phyloP scores from a whole-genome alignment of 345 rosid species.

The Aquilaria malaccensis region DNA sequence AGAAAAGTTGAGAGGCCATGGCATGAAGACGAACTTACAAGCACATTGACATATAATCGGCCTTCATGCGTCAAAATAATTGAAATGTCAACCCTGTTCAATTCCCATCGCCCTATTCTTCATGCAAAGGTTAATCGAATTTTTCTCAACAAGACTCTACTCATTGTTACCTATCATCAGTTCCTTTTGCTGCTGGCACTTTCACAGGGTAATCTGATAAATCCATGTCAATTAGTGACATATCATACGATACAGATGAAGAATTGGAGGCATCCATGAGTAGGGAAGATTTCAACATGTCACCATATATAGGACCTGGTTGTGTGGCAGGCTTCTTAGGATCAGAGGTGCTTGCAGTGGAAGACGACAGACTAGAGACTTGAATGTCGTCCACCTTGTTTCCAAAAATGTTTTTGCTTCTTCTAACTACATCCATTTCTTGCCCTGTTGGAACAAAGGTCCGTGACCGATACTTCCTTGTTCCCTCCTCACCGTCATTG shows the following conservation, averaged over 20 bases:
- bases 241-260: slow-evolving; percentile 49
- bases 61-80: no score
- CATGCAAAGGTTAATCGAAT: no score
- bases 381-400: slow-evolving; percentile 78
- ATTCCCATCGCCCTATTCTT: no score
- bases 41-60: no score
- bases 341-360: slow-evolving; percentile 41
- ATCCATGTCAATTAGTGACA: slow-evolving; percentile 88
- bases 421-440: slow-evolving; percentile 93
- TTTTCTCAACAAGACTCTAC: no score
- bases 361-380: slow-evolving; percentile 58
- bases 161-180: slow-evolving; percentile 38
- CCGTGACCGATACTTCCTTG: slow-evolving; percentile 79
- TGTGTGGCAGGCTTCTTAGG: slow-evolving; percentile 27
- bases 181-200: slow-evolving; percentile 66
- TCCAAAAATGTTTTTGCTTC: slow-evolving; percentile 56
- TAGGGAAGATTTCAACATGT: slow-evolving; percentile 61
- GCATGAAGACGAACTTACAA: no score
- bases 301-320: slow-evolving; percentile 31
- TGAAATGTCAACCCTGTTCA: no score
- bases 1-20: no score
- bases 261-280: slow-evolving; percentile 59
- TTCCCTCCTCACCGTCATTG: slow-evolving; percentile 78
- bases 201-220: slow-evolving; percentile 67
- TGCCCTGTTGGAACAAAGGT: slow-evolving; percentile 98